Conservation (phyloP, 2,329 filamentous ascomycete species). For the Aspergillus alliaceus region DNA sequence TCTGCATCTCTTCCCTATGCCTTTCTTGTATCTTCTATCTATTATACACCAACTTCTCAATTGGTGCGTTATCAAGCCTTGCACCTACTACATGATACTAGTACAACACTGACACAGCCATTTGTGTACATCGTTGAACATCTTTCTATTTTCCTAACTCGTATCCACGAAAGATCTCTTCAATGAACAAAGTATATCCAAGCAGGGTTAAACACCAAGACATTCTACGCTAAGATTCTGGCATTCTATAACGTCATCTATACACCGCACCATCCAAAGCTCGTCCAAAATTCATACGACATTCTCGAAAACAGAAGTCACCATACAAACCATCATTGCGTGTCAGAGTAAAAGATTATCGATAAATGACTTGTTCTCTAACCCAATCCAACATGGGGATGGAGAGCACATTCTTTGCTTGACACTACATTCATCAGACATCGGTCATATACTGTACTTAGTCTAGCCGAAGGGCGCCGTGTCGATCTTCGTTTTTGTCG, state of each 20-base stretch:
- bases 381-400: no score
- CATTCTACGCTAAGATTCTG: neutral
- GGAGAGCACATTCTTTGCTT: neutral
- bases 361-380: neutral
- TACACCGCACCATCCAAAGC: neutral
- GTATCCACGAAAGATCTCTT: no score
- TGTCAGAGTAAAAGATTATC: neutral
- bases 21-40: no score
- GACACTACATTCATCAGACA: neutral
- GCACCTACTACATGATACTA: no score
- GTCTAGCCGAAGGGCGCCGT: constrained; percentile 23
- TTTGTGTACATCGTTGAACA: no score
- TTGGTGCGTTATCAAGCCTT: no score
- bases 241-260: neutral
- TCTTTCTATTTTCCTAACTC: no score
- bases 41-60: no score
- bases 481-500: constrained; percentile 21
- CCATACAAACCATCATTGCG: neutral
- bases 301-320: neutral
- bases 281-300: neutral
- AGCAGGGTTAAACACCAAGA: no score
- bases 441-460: constrained; percentile 4
- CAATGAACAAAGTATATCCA: no score
- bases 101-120: no score
- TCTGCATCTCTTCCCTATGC: no score